Evolutionary conservation across 805 yeast genomes (phyloP).

Genomic region (Yamadazyma phyllophila): DNA sequence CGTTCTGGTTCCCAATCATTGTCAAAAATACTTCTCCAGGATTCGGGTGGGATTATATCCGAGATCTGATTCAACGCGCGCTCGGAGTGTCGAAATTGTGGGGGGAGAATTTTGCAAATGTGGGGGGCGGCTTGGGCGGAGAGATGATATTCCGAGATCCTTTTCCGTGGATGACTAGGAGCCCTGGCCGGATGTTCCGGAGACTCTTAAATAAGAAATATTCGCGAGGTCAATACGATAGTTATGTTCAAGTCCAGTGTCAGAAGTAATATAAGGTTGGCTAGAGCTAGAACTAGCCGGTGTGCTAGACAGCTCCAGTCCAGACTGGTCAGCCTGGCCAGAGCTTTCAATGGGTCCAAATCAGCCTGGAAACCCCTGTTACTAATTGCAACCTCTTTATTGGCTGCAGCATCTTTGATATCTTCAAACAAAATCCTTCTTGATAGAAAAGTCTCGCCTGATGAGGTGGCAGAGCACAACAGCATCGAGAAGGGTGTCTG

Average conservation of each 20-base stretch:
- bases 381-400: conserved; percentile 42
- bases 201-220: background rate
- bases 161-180: background rate
- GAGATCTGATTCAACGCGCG: background rate
- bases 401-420: conserved; percentile 46
- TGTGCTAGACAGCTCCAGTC: background rate
- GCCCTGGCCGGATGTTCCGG: background rate
- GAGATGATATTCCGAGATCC: background rate
- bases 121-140: background rate
- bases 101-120: background rate
- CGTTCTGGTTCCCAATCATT: background rate
- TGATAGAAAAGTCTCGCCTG: conserved; percentile 10
- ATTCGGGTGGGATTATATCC: conserved; percentile 1
- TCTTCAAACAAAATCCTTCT: conserved; percentile 34
- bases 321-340: background rate
- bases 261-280: background rate
- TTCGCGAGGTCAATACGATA: background rate
- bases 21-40: background rate
- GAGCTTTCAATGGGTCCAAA: background rate
- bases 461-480: conserved; percentile 18
- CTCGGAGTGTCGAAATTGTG: background rate
- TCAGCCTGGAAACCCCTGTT: background rate
- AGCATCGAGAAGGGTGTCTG: conserved; percentile 20
- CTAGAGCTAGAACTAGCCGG: background rate
- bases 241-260: background rate